phyloP scores from a whole-genome alignment of 2,329 filamentous ascomycete genomes.

The Didymella segeticola region DNA sequence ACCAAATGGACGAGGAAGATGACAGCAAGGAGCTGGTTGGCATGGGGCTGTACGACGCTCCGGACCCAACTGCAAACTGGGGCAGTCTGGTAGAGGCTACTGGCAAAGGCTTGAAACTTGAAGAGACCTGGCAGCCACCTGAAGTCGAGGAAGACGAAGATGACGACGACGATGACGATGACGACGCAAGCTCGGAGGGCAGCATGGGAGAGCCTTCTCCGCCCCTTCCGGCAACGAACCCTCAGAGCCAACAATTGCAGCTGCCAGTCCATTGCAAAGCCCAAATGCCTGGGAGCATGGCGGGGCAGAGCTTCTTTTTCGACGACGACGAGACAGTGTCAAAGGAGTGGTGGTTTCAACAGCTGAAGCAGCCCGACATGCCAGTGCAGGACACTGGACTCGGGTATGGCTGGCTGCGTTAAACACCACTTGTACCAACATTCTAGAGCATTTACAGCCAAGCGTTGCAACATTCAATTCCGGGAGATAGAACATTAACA shows the following conservation, averaged over 20 bases:
- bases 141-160: slow-evolving; percentile 51
- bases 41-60: slow-evolving; percentile 80
- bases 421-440: slow-evolving; percentile 13
- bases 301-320: slow-evolving; percentile 52
- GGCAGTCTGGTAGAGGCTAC: slow-evolving; percentile 57
- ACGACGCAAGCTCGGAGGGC: slow-evolving; percentile 53
- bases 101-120: slow-evolving; percentile 79
- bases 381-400: slow-evolving; percentile 49
- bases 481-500: slow-evolving; percentile 23
- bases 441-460: slow-evolving; percentile 36
- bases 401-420: slow-evolving; percentile 48
- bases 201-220: slow-evolving; percentile 47
- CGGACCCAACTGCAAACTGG: slow-evolving; percentile 65
- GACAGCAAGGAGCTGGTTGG: slow-evolving; percentile 78
- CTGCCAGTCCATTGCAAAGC: slow-evolving; percentile 38
- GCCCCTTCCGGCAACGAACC: slow-evolving; percentile 30
- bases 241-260: slow-evolving; percentile 27
- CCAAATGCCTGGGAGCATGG: slow-evolving; percentile 41
- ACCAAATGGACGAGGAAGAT: slow-evolving; percentile 63
- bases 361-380: slow-evolving; percentile 44
- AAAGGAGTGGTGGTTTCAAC: slow-evolving; percentile 52
- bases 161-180: slow-evolving; percentile 62
- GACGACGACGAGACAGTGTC: slow-evolving; percentile 47
- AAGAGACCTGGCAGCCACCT: slow-evolving; percentile 79
- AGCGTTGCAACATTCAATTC: slow-evolving; percentile 34